Evolutionary conservation across 306 rosid species (phyloP), one percentile per base, ranked within the genome.

Genomic region (Vigna reflexopilosa): DNA sequence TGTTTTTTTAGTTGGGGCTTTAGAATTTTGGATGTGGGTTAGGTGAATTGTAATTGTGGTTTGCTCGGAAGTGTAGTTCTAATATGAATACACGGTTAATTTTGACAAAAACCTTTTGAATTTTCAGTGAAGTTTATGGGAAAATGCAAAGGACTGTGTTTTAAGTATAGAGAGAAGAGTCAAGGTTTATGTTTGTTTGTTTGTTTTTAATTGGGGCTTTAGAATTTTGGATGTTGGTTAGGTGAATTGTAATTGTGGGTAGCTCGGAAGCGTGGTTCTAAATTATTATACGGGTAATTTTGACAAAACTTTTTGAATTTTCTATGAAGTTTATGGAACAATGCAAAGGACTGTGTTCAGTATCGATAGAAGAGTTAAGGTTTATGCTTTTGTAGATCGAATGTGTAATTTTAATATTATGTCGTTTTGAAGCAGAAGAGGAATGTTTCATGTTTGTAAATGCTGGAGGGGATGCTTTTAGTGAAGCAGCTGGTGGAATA

Each of bases 401-500:
- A 56, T 70, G 49, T 59, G 70, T 54, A 74, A 57, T 65, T 76
- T 68, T 58, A 74, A 28, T 65, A 14, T 45, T 44, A 28, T 70
- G 62, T 63, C 34, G 42, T 44, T 63, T 77, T 71, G 83, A 81
- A 86, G 81, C 90, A 93, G 98, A 81, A 19, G 91, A 85, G 56
- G 93, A 87, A 63, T 88, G 70, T 75, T 83, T 89, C 76, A 79
- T 93, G 90, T 90, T 93, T 80, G 87, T 93, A 63, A 90, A 93
- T 69, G 91, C 96, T 20, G 98, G 98, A 75, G 92, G 90, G 72
- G 96, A 90, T 75, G 90, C 77, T 51, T 59, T 77, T 16, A 69
- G 54, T 81, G 93, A 84, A 73, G 83, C 80, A 75, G 90, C 87
- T 72, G 88, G 83, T 32, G 84, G 89, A 61, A 30, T 85, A 45